Evolutionary conservation across 2,329 filamentous ascomycete genomes (phyloP), one percentile per base, ranked within the genome.

Genomic region (Botryotinia convoluta): DNA sequence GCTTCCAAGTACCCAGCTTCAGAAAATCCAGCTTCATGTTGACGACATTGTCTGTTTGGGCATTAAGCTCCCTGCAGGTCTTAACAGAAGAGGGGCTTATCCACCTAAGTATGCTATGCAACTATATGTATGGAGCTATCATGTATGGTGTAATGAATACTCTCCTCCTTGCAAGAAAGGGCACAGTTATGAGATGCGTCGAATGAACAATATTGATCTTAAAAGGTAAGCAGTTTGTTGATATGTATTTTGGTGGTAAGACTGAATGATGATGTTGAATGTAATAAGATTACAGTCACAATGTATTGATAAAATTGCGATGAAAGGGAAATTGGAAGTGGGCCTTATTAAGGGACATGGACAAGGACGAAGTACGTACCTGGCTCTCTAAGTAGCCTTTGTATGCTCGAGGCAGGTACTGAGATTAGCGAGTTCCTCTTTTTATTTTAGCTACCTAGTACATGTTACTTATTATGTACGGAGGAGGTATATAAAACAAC

Each of bases 61-160:
- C 45, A 67, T 62, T n/a, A 60, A 62, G 62, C 71, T 74, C 69
- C 74, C 65, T 61, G 65, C 65, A 57, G 61, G 45, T 32, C 39
- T 60, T 45, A 59, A 42, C 54, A 72, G 48, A 45, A n/a, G 67
- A 65, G 62, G 69, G 45, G 48, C 45, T 45, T 67, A 72, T 72
- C 71, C 65, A 68, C 48, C 54, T 54, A 35, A 18, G 51, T 54
- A 35, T 51, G 44, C 44, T 67, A 67, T 51, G 63, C 42, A 48
- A 37, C 35, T 62, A 62, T 37, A 20, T 26, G 29, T 65, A 32
- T 51, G 48, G 22, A 67, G 32, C 32, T 37, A 39, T 51, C 32
- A 67, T 51, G 20, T 29, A 22, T 32, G n/a, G n/a, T 32, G n/a
- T 26, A 42, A 69, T 42, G 48, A 44, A 69, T 10, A 18, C 37